Percentiles rank a stretch among this genome's conserved stretches.
phyloP scores from a whole-genome alignment of 306 rosid species.

The Acacia acuminata region DNA sequence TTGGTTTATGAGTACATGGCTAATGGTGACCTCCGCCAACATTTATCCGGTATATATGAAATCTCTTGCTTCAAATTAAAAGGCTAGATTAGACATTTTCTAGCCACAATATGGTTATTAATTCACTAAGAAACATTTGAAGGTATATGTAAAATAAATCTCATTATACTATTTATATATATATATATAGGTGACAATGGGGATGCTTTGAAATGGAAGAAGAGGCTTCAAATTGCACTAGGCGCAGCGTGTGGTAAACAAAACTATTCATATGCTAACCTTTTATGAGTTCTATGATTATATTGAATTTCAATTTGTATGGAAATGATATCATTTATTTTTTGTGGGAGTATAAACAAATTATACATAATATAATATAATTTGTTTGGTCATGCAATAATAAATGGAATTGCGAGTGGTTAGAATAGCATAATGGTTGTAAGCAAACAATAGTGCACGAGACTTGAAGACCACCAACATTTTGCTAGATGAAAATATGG shows the following conservation, averaged over 20 bases:
- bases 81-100: too few species aligned
- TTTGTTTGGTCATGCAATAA: background rate
- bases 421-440: conserved; percentile 39
- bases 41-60: conserved; percentile 25
- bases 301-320: background rate
- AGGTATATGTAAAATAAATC: too few species aligned
- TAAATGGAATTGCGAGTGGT: background rate
- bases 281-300: too few species aligned
- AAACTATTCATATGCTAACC: background rate
- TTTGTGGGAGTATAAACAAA: too few species aligned
- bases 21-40: conserved; percentile 24
- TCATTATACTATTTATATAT: too few species aligned
- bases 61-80: too few species aligned
- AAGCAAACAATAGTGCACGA: conserved; percentile 42
- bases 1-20: conserved; percentile 40
- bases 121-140: too few species aligned
- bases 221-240: background rate
- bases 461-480: conserved; percentile 63
- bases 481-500: conserved; percentile 34
- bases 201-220: background rate
- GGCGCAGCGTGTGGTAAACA: background rate
- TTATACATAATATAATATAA: background rate
- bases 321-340: background rate
- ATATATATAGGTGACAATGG: too few species aligned
- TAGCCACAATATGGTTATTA: too few species aligned